These are phyloP conservation scores for Umbelopsis ramanniana DNA, from an alignment of 192 early-diverging fungal species.

Conservation along the genomic window DNA sequence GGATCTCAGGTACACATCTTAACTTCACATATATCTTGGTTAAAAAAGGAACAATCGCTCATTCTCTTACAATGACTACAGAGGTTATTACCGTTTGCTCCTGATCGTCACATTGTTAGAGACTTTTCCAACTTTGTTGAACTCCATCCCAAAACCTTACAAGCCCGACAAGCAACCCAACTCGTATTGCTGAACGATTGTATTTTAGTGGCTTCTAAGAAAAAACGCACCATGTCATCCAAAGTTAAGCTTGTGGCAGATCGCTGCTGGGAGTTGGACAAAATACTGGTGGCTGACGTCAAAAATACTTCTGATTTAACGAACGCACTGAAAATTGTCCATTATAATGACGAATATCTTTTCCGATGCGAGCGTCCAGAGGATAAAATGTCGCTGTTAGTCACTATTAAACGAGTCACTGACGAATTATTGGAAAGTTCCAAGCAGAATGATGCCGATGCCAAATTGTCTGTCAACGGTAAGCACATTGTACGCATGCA, in stretches of 20 bases:
- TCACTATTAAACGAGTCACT: conserved; percentile 57
- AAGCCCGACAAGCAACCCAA: conserved; percentile 76
- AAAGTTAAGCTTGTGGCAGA: conserved; percentile 79
- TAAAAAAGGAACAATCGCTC: neutral
- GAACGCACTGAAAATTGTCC: conserved; percentile 83
- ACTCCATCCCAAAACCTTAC: conserved; percentile 75
- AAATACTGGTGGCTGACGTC: conserved; percentile 84
- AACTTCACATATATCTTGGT: too few species aligned
- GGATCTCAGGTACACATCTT: conserved; percentile 53
- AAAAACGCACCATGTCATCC: conserved; percentile 64
- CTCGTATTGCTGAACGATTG: conserved; percentile 86
- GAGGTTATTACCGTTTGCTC: conserved; percentile 69
- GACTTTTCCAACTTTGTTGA: conserved; percentile 77
- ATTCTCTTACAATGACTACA: conserved; percentile 32
- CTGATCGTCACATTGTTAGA: conserved; percentile 73
- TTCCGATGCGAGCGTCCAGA: conserved; percentile 70
- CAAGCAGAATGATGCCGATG: conserved; percentile 23
- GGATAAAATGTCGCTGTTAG: conserved; percentile 70
- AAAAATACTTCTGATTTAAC: conserved; percentile 78
- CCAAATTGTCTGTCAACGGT: conserved; percentile 11
- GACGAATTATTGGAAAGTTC: conserved; percentile 58
- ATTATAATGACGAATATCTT: conserved; percentile 81
- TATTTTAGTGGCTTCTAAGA: conserved; percentile 77
- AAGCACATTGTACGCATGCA: neutral
- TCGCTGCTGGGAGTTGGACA: conserved; percentile 75